phyloP scores from a whole-genome alignment of 2,329 filamentous ascomycete genomes.

The Aspergillus candidus region DNA sequence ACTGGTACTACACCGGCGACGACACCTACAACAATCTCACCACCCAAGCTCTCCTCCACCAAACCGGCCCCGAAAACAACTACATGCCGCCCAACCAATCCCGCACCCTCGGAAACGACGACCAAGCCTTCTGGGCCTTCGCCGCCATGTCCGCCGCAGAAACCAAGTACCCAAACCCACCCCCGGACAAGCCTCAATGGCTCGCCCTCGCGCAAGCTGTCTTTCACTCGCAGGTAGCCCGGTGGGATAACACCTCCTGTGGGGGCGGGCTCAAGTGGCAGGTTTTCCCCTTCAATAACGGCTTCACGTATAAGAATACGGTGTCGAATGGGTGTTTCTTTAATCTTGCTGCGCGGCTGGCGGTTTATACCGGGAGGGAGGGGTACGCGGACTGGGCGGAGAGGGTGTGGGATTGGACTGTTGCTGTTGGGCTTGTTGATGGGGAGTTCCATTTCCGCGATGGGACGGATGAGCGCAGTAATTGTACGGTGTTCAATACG shows the following conservation, averaged over 20 bases:
- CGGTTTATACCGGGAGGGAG: constrained; percentile 10
- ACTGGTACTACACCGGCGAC: constrained; percentile 40
- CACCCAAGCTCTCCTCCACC: constrained; percentile 32
- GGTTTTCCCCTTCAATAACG: constrained; percentile 9
- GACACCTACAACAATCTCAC: constrained; percentile 34
- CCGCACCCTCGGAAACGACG: constrained; percentile 48
- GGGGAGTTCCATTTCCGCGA: constrained; percentile 44
- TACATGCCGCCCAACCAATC: constrained; percentile 39
- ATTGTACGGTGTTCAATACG: constrained; percentile 45
- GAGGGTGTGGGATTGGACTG: constrained; percentile 53
- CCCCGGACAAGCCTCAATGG: constrained; percentile 61
- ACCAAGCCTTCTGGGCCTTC: constrained; percentile 54
- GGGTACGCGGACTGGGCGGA: constrained; percentile 55
- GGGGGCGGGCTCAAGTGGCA: constrained; percentile 56
- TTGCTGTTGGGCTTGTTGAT: constrained; percentile 42
- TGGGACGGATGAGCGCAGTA: constrained; percentile 43
- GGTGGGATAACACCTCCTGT: constrained; percentile 65
- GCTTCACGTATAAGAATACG: constrained; percentile 11
- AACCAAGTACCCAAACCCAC: constrained; percentile 33
- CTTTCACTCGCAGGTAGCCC: constrained; percentile 67
- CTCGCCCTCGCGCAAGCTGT: constrained; percentile 71
- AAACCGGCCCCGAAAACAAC: constrained; percentile 32
- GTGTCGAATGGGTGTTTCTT: constrained; percentile 14
- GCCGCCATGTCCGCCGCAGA: constrained; percentile 54
- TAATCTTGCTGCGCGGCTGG: constrained; percentile 11